A percentile compares a stretch with the other conserved stretches of the same genome.
Conservation (phyloP, 1,284 basidiomycete species). For the Phylloboletellus chloephorus region DNA sequence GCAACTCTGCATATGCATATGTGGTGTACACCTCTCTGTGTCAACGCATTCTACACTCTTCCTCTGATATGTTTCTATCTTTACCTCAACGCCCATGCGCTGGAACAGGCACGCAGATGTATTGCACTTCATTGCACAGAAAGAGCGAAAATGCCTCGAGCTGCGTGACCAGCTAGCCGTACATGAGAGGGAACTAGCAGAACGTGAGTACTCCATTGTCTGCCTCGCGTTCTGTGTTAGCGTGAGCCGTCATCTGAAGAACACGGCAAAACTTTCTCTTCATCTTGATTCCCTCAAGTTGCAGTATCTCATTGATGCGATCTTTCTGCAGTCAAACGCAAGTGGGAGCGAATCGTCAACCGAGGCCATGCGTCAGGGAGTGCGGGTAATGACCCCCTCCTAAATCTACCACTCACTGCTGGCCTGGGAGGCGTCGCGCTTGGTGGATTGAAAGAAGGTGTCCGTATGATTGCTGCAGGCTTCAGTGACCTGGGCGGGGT, state of each 20-base stretch:
- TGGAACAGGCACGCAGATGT: constrained; percentile 63
- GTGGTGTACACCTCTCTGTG: no score
- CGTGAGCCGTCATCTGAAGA: no score
- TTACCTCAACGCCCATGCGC: background rate
- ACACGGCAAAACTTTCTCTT: no score
- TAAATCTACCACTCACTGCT: constrained; percentile 1
- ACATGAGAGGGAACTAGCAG: constrained; percentile 65
- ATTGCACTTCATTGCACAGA: constrained; percentile 73
- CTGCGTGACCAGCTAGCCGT: constrained; percentile 62
- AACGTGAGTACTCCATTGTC: constrained; percentile 50
- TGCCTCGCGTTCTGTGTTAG: no score
- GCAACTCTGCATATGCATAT: no score
- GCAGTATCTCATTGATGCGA: background rate
- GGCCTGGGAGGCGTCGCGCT: constrained; percentile 37
- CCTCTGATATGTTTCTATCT: no score
- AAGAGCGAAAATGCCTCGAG: constrained; percentile 75
- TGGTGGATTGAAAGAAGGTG: constrained; percentile 61
- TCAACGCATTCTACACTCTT: no score
- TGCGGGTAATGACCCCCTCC: constrained; percentile 7
- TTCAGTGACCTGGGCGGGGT: constrained; percentile 20
- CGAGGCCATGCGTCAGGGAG: constrained; percentile 47
- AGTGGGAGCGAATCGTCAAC: constrained; percentile 74
- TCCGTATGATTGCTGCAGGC: constrained; percentile 49
- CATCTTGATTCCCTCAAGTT: no score
- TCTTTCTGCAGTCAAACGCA: constrained; percentile 54